Conservation (phyloP, 163 green algal genomes). For the Chloroidium sp. region DNA sequence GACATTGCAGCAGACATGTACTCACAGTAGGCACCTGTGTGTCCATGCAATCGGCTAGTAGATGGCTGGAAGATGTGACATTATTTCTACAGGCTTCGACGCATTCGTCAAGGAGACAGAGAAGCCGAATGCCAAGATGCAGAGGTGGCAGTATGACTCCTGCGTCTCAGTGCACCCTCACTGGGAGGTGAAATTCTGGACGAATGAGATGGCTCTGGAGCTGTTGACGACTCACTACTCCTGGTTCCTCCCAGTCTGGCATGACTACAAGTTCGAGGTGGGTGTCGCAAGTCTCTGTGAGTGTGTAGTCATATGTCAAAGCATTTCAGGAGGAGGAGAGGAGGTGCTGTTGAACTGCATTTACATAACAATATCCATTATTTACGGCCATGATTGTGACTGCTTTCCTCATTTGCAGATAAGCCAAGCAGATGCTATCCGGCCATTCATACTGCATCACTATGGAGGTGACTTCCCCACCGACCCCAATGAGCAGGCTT, state of each 20-base stretch:
- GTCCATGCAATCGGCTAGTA: no score
- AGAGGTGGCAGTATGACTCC: neutral
- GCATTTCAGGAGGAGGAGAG: no score
- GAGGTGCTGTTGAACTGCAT: no score
- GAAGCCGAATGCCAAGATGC: neutral
- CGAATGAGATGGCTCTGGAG: neutral
- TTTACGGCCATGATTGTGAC: no score
- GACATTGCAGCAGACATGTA: no score
- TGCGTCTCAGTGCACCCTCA: neutral
- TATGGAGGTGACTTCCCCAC: neutral
- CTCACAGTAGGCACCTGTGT: no score
- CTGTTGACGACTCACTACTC: neutral
- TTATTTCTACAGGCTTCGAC: neutral
- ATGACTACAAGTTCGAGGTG: neutral
- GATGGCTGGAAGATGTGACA: no score
- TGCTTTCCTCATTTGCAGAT: neutral
- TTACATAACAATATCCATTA: no score
- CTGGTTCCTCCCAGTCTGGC: neutral
- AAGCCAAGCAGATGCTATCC: neutral
- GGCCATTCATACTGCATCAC: neutral
- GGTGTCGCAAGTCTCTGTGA: neutral
- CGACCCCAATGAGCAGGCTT: no score
- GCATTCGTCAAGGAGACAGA: neutral
- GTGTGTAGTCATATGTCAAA: no score
- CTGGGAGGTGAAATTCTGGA: neutral